Base-by-base conservation (phyloP, 805 yeast genomes). In the Priceomyces medius region DNA sequence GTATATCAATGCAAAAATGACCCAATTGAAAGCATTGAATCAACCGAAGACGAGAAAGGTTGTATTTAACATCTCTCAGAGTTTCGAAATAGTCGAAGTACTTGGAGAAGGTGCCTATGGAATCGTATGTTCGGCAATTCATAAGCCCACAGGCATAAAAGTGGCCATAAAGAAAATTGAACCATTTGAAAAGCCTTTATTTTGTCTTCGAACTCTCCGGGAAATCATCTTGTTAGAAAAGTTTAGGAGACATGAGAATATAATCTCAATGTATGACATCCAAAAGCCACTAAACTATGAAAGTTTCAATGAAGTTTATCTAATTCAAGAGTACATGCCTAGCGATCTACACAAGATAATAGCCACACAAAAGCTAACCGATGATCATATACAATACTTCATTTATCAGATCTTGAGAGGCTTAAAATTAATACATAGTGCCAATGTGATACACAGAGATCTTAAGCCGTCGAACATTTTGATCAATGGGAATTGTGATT, bases 71-170 rank as follows among this genome's bases (percentile, higher is more conserved):
- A 76, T 85, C 12, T 78, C 83, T 3, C 73, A 77, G 35, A 79
- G 77, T 48, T 85, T 80, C 55, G 77, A 77, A 45, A 74, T 85
- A 6, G 65, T 68, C 14, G 79, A 77, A 43, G 66, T 83, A 3
- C 65, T 86, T 4, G 95, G 95, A 3, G 87, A 83, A 58, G 95
- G 95, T 1, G 89, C 93, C 0, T 86, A 86, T 50, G 93, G 95
- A 0, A 74, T 84, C 2, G 95, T 86, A 4, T 83, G 85, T 35
- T 73, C 80, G 3, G 93, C 89, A 0, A 58, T 72, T 8, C 88
- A 83, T 50, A 71, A 70, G 44, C 81, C 83, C 9, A 71, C 85
- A 1, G 73, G 76, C 14, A 72, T 76, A 1, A 69, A 71, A 45
- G 93, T 86, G 2, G 95, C 95, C 1, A 85, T 86, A 44, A 86